Conservation (phyloP, 2,329 filamentous ascomycete genomes). For the Epichloe gansuensis region DNA sequence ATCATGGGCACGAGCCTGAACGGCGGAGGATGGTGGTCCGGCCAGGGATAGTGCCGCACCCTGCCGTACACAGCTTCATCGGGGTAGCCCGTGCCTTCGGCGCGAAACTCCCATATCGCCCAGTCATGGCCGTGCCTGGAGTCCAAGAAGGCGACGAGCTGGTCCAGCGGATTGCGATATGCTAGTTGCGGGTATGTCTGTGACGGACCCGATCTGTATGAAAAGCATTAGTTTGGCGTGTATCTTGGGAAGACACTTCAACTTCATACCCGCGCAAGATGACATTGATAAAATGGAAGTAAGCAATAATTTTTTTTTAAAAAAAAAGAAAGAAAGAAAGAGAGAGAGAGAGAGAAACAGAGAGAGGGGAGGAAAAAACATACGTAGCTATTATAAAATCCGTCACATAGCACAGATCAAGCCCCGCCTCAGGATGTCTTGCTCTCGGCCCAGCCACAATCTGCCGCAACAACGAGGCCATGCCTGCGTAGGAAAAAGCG, state of each 20-base stretch:
- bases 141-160: constrained; percentile 79
- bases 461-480: constrained; percentile 73
- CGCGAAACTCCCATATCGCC: constrained; percentile 97
- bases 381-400: constrained; percentile 57
- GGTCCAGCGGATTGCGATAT: constrained; percentile 85
- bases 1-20: constrained; percentile 81
- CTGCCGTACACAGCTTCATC: constrained; percentile 77
- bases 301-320: too few relatives aligned
- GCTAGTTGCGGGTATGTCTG: constrained; percentile 81
- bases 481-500: constrained; percentile 14
- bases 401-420: constrained; percentile 94
- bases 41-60: constrained; percentile 87
- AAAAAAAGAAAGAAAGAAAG: not conserved
- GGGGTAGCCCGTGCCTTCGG: constrained; percentile 90
- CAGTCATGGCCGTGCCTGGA: constrained; percentile 70
- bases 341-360: not conserved
- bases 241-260: too few relatives aligned
- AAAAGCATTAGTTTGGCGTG: not conserved
- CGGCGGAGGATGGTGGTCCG: constrained; percentile 92
- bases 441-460: constrained; percentile 80
- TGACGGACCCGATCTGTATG: constrained; percentile 68
- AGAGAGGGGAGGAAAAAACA: constrained; percentile 10
- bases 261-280: not conserved
- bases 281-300: too few relatives aligned
- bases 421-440: constrained; percentile 71